Conservation (phyloP, 176 grass and related monocot genomes). For the Hsuehochloa calcarea region DNA sequence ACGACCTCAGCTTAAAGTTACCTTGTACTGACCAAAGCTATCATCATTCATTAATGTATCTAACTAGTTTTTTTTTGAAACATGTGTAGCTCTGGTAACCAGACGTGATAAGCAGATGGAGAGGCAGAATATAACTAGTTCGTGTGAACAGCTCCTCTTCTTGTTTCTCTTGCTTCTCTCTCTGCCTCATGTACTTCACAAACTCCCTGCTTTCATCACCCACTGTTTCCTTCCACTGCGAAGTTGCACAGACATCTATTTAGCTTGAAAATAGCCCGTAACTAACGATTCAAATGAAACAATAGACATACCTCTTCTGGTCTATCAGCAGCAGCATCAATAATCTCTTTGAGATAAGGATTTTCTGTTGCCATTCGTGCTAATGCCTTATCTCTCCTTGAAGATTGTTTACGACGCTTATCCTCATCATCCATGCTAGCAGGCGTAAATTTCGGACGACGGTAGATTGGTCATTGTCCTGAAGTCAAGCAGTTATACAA, state of each 20-base stretch:
- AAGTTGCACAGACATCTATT: constrained; percentile 7
- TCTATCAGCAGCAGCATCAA: constrained; percentile 62
- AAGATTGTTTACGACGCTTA: constrained; percentile 60
- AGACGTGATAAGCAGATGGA: constrained; percentile 71
- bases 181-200: constrained; percentile 53
- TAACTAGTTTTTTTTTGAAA: too few relatives aligned
- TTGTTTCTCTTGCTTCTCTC: constrained; percentile 53
- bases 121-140: constrained; percentile 13
- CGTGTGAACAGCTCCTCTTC: constrained; percentile 76
- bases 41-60: neutral
- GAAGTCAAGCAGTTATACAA: constrained; percentile 16
- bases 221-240: constrained; percentile 63
- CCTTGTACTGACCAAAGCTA: neutral
- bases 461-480: constrained; percentile 74
- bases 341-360: constrained; percentile 67
- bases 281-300: neutral
- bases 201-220: constrained; percentile 88
- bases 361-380: constrained; percentile 57
- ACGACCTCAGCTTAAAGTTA: neutral
- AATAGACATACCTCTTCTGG: constrained; percentile 77
- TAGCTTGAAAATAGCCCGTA: neutral
- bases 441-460: constrained; percentile 70
- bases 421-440: constrained; percentile 66
- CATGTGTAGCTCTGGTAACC: constrained; percentile 33
- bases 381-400: constrained; percentile 71